These are phyloP conservation scores for Suhomyces guaymorum DNA, from an alignment of 1,139 yeast genomes.

Conservation along the genomic window DNA sequence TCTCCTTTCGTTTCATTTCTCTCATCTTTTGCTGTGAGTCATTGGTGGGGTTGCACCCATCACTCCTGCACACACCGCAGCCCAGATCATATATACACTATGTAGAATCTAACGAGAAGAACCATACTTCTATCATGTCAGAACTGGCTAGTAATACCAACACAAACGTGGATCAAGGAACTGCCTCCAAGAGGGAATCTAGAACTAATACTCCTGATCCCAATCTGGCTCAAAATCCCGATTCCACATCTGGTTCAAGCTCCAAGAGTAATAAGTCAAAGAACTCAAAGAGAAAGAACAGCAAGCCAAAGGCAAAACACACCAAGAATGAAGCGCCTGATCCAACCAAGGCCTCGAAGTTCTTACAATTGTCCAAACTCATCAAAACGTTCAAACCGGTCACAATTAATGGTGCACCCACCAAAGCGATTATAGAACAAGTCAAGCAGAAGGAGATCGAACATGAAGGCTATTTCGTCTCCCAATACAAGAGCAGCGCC, in stretches of 20 bases:
- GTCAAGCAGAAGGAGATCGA: conserved; percentile 12
- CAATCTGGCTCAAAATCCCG: background rate
- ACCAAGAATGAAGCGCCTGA: conserved; percentile 9
- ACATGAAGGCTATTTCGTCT: conserved; percentile 9
- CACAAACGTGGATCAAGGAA: too few relatives aligned
- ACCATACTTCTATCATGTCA: too few relatives aligned
- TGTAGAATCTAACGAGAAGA: too few relatives aligned
- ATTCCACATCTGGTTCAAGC: background rate
- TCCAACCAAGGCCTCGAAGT: conserved; percentile 16
- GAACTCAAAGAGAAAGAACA: conserved; percentile 2
- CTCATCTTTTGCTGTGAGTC: too few relatives aligned
- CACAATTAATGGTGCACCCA: conserved; percentile 36
- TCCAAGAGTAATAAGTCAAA: conserved; percentile 1
- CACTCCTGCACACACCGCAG: background rate
- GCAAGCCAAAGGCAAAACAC: conserved; percentile 5
- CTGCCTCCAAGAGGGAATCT: background rate
- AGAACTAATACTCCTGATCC: background rate
- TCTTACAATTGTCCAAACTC: conserved; percentile 26
- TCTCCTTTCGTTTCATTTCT: too few relatives aligned
- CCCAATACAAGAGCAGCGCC: conserved; percentile 13
- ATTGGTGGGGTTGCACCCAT: background rate
- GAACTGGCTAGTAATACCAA: too few relatives aligned
- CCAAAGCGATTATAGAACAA: conserved; percentile 20
- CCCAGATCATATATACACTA: background rate
- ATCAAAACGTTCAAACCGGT: conserved; percentile 30